Evolutionary conservation across 768 basidiomycete genomes (phyloP).

Genomic region (Suillus brevipes): DNA sequence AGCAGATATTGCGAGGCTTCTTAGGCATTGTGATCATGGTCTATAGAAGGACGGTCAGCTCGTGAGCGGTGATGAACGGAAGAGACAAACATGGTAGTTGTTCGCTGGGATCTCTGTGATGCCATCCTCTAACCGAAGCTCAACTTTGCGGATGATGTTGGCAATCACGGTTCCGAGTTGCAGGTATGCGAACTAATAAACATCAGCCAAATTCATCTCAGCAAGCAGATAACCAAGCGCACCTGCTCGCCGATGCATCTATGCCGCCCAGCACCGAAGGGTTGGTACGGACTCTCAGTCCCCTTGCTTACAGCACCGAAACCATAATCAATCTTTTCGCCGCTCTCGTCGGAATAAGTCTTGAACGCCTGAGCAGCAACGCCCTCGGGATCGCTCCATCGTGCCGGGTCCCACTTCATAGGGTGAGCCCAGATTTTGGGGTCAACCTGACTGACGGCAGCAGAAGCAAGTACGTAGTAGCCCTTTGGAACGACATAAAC

Average conservation of each 20-base stretch:
- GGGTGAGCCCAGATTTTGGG: constrained; percentile 78
- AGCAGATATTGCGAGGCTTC: constrained; percentile 60
- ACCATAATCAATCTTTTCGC: constrained; percentile 95
- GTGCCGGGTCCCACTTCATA: constrained; percentile 68
- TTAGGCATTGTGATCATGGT: constrained; percentile 95
- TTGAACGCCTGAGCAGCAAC: constrained; percentile 77
- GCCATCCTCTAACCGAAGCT: constrained; percentile 63
- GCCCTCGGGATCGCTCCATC: constrained; percentile 88
- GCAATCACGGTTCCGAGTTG: constrained; percentile 85
- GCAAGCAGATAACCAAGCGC: constrained; percentile 17
- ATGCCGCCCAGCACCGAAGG: constrained; percentile 96
- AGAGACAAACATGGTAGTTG: constrained; percentile 81
- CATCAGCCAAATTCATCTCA: constrained; percentile 5
- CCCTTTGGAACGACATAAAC: constrained; percentile 89
- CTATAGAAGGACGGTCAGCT: constrained; percentile 38
- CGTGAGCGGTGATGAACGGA: background rate
- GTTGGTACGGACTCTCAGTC: constrained; percentile 94
- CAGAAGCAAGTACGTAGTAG: constrained; percentile 85
- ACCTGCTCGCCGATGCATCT: constrained; percentile 93
- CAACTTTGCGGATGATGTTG: constrained; percentile 74
- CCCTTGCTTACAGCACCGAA: constrained; percentile 96
- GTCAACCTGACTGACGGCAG: constrained; percentile 87
- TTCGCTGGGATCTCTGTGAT: constrained; percentile 63
- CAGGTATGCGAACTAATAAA: constrained; percentile 82
- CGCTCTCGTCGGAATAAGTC: constrained; percentile 69